These are phyloP conservation scores for Ganoderma lucidum DNA, from an alignment of 1,284 basidiomycete species.

Conservation along the genomic window DNA sequence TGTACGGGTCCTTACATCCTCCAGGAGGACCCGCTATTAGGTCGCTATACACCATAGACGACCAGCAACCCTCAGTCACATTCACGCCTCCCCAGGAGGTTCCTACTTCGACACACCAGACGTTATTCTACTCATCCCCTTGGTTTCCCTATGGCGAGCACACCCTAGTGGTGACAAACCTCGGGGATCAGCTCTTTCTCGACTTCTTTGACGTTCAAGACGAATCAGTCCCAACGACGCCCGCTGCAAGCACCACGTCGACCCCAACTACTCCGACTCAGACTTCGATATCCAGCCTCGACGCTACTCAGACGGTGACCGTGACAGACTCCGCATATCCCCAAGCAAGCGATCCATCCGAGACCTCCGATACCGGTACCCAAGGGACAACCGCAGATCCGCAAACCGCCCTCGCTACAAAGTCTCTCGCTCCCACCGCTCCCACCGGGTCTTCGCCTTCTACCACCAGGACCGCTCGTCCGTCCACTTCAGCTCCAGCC, in stretches of 20 bases:
- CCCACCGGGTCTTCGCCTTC: not conserved
- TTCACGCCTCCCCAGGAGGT: conserved; percentile 9
- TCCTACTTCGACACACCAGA: conserved; percentile 6
- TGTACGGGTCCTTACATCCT: conserved; percentile 22
- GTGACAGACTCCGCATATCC: not conserved
- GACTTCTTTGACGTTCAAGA: conserved; percentile 18
- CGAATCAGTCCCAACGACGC: not conserved
- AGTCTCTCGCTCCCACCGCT: not conserved
- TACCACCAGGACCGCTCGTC: not conserved
- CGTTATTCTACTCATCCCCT: conserved; percentile 18
- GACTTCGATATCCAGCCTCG: not conserved
- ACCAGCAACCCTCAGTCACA: not conserved
- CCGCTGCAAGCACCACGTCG: not conserved
- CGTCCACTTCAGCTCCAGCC: not conserved
- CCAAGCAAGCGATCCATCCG: not conserved
- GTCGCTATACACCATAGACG: conserved; percentile 23
- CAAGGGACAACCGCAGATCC: not conserved
- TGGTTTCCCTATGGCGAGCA: conserved; percentile 11
- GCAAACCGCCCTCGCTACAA: not conserved
- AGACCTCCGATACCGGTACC: not conserved
- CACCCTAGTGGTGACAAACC: conserved; percentile 17
- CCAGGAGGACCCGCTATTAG: conserved; percentile 21
- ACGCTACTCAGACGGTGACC: not conserved
- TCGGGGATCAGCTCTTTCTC: conserved; percentile 23
- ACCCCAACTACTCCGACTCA: too few relatives aligned